phyloP scores from a whole-genome alignment of 2,329 filamentous ascomycete species.

The Escovopsis sp. region DNA sequence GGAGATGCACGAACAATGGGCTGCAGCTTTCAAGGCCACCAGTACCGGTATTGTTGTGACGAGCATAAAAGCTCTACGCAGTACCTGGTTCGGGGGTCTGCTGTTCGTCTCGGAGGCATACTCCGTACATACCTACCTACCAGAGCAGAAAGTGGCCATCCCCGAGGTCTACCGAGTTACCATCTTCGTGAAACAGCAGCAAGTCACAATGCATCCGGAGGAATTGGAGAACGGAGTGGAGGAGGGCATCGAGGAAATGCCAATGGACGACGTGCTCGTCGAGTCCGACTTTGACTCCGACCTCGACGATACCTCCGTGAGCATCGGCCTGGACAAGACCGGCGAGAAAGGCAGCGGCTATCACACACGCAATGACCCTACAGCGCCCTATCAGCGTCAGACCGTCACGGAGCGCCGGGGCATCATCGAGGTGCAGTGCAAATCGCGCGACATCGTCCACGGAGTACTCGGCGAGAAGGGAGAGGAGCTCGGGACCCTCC shows the following conservation, averaged over 20 bases:
- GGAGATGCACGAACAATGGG: too few relatives aligned
- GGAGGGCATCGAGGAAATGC: background rate
- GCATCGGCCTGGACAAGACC: conserved; percentile 7
- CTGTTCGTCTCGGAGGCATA: too few relatives aligned
- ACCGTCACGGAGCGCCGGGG: conserved; percentile 10
- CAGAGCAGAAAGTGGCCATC: too few relatives aligned
- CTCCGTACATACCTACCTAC: too few relatives aligned
- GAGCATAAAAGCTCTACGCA: too few relatives aligned
- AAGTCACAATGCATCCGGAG: background rate
- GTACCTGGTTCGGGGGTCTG: too few relatives aligned
- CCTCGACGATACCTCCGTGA: conserved; percentile 8
- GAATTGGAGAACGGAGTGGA: conserved; percentile 1
- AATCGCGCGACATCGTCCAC: conserved; percentile 13
- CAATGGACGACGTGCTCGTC: background rate
- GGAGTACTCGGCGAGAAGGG: conserved; percentile 10
- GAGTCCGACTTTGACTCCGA: conserved; percentile 6
- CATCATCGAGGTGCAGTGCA: conserved; percentile 13
- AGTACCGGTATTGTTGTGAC: too few relatives aligned
- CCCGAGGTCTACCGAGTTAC: too few relatives aligned
- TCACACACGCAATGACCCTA: conserved; percentile 11
- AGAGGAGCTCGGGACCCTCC: conserved; percentile 9
- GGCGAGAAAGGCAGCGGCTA: conserved; percentile 10
- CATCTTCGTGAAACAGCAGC: too few relatives aligned
- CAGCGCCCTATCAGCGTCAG: conserved; percentile 9
- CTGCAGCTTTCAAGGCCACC: too few relatives aligned